Conservation (phyloP, 139 green algal species). For the Chlamydomonas incerta region DNA sequence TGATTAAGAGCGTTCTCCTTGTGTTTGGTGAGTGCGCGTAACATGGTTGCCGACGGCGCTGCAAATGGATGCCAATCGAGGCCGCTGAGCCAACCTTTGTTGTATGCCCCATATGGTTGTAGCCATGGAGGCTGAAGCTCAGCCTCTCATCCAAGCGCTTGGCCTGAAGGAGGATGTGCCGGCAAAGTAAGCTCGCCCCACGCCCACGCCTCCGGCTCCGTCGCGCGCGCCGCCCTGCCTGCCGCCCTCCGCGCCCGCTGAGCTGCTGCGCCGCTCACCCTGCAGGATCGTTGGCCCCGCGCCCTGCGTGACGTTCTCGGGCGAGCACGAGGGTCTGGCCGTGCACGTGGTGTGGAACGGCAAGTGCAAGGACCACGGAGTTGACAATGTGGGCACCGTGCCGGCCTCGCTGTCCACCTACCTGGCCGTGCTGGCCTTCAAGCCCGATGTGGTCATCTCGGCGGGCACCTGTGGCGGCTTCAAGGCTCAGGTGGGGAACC, state of each 20-base stretch:
- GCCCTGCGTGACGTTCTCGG: conserved; percentile 77
- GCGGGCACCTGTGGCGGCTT: conserved; percentile 95
- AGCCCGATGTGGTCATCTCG: conserved; percentile 94
- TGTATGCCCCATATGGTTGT: conserved; percentile 49
- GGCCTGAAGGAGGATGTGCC: conserved; percentile 69
- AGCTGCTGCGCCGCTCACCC: too few relatives aligned
- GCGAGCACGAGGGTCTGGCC: conserved; percentile 55
- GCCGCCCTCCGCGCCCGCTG: too few relatives aligned
- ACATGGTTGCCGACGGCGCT: too few relatives aligned
- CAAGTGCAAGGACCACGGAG: conserved; percentile 69
- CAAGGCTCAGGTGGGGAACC: conserved; percentile 68
- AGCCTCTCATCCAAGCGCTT: conserved; percentile 82
- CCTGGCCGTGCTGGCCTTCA: conserved; percentile 77
- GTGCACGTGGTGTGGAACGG: conserved; percentile 88
- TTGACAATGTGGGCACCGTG: conserved; percentile 94
- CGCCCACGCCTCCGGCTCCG: too few relatives aligned
- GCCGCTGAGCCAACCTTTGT: too few relatives aligned
- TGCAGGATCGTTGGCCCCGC: conserved; percentile 68
- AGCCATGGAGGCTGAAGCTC: conserved; percentile 94
- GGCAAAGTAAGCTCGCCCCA: conserved; percentile 47
- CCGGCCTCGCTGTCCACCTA: conserved; percentile 89
- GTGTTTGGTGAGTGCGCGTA: conserved; percentile 53
- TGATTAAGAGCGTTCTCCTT: conserved; percentile 53
- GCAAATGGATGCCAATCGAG: background rate
- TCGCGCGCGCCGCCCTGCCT: too few relatives aligned